Evolutionary conservation across 768 basidiomycete genomes (phyloP), one percentile per base, ranked within the genome.

Genomic region (Rickenella mellea): DNA sequence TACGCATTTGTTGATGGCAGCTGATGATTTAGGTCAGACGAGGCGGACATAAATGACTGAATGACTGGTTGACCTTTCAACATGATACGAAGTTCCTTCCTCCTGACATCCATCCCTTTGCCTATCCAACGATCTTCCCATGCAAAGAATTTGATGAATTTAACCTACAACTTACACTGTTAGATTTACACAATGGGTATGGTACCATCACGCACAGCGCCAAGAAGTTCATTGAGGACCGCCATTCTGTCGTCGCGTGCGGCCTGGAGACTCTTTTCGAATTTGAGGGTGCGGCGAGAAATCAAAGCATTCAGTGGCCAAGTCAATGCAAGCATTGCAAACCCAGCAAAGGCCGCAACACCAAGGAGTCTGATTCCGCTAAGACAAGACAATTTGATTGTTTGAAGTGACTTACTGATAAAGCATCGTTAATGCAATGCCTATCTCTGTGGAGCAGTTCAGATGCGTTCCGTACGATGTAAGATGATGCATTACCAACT

Each of bases 141-240:
- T 1, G 84, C 83, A 46, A 87, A 87, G 67, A 87, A 85, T 57
- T 87, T 85, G 66, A 84, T 79, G 52, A 83, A 82, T 58, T 83
- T 83, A 43, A 81, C 63, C 74, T 76, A 33, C 5, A 46, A 8
- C 20, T 29, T 10, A 14, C 12, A 35, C 41, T 20, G 45, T 21
- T 10, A 36, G 15, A 12, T 32, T 14, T n/a, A n/a, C n/a, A n/a
- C 19, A 5, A 43, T 10, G 31, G 15, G 15, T 10, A 17, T n/a
- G 20, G n/a, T 33, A 20, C 1, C 21, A 19, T 25, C 26, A 59
- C 69, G 30, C 51, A 77, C 78, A 4, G 79, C 76, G 19, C 74
- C 73, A 46, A 90, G 80, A 15, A 90, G 62, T 55, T 92, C 87
- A 46, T 78, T 87, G 49, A 89, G 57, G 4, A 86, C 76, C 1